These are phyloP conservation scores for Lentinula guzmanii DNA, from an alignment of 768 basidiomycete genomes.

Conservation along the genomic window DNA sequence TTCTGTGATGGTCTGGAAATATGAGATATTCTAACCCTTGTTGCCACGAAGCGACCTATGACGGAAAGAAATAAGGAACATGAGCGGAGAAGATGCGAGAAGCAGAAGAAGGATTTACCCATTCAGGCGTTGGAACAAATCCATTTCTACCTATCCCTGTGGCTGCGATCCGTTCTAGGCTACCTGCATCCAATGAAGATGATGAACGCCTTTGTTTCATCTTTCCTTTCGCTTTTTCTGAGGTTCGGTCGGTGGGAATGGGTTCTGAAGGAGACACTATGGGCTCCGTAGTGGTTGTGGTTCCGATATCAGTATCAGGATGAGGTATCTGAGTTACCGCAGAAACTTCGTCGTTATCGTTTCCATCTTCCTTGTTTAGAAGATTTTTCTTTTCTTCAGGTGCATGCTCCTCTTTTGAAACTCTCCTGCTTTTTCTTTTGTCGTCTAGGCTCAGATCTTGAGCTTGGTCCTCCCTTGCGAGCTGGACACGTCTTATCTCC, in stretches of 20 bases:
- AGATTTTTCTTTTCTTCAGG: conserved; percentile 64
- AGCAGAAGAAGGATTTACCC: conserved; percentile 48
- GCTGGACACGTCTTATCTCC: conserved; percentile 72
- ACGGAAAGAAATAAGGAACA: conserved; percentile 2
- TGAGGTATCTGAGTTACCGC: neutral
- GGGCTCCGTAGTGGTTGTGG: conserved; percentile 25
- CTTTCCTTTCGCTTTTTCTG: conserved; percentile 92
- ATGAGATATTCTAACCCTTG: conserved; percentile 60
- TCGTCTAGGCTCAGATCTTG: conserved; percentile 26
- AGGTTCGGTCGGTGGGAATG: conserved; percentile 26
- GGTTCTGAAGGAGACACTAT: conserved; percentile 40
- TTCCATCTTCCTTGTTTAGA: conserved; percentile 45
- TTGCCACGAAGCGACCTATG: conserved; percentile 87
- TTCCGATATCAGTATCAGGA: conserved; percentile 18
- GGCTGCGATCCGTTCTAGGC: conserved; percentile 60
- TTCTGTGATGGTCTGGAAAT: conserved; percentile 3
- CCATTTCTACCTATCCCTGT: conserved; percentile 80
- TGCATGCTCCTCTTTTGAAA: conserved; percentile 27
- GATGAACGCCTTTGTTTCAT: conserved; percentile 68
- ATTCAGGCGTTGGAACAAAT: conserved; percentile 95
- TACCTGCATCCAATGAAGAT: conserved; percentile 40
- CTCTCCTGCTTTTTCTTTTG: conserved; percentile 33
- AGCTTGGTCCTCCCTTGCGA: conserved; percentile 65
- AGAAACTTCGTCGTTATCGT: conserved; percentile 14
- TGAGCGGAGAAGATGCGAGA: neutral